These are phyloP conservation scores for Lactarius hengduanensis DNA, from an alignment of 768 basidiomycete genomes.

Conservation along the genomic window DNA sequence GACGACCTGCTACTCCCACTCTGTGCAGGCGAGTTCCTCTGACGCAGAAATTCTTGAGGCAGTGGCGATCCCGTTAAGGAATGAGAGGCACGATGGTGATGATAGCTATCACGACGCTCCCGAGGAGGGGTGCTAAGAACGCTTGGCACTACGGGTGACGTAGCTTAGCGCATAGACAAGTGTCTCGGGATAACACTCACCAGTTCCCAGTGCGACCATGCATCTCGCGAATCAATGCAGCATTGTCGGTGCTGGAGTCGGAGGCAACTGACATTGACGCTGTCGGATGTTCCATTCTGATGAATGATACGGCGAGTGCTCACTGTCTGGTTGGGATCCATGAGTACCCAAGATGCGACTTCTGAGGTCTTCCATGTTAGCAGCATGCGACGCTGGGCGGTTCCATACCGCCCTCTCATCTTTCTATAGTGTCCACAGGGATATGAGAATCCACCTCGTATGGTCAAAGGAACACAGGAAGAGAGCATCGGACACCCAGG, in stretches of 20 bases:
- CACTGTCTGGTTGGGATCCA: slow-evolving; percentile 18
- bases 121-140: slow-evolving; percentile 19
- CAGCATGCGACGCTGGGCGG: slow-evolving; percentile 22
- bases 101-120: slow-evolving; percentile 27
- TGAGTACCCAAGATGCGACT: slow-evolving; percentile 16
- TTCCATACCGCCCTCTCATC: too few species aligned
- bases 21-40: slow-evolving; percentile 15
- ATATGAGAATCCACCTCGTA: too few species aligned
- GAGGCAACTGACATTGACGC: slow-evolving; percentile 21
- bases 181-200: slow-evolving; percentile 9
- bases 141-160: slow-evolving; percentile 3
- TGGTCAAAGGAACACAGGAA: too few species aligned
- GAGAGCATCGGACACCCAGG: too few species aligned
- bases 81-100: slow-evolving; percentile 29
- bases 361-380: slow-evolving; percentile 24
- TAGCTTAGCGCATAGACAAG: not conserved
- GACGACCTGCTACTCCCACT: slow-evolving; percentile 25
- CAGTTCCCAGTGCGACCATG: slow-evolving; percentile 6
- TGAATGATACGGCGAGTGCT: not conserved
- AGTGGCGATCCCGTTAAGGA: slow-evolving; percentile 26
- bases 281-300: not conserved
- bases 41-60: slow-evolving; percentile 25
- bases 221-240: slow-evolving; percentile 20
- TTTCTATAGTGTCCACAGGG: too few species aligned
- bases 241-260: slow-evolving; percentile 22